Evolutionary conservation across 768 basidiomycete species (phyloP), one percentile per base, ranked within the genome.

Genomic region (Trametes elegans): DNA sequence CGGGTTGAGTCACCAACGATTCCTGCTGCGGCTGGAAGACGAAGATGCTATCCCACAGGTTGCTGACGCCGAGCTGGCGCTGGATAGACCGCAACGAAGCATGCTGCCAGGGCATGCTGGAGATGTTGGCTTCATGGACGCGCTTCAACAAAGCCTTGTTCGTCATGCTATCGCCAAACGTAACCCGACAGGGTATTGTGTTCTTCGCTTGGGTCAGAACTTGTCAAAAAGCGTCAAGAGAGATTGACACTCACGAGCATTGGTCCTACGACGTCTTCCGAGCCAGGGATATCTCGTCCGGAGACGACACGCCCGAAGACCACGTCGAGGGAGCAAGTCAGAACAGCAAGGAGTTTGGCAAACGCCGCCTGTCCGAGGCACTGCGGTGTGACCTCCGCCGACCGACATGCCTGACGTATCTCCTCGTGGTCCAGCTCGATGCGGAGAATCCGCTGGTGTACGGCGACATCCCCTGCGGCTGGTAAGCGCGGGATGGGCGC

Each of bases 221-320:
- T 4, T 10, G 26, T 39, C 23, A 9, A 10, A 3, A 6, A 28
- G n/a, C 11, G 16, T 18, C 40, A 44, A 3, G 6, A 13, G 19
- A 35, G 45, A 11, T 42, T 13, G 31, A n/a, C 26, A 64, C 75
- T 59, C 46, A 79, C 78, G 53, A 79, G 61, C 50, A 78, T 71
- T 5, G 78, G 78, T 4, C 78, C 78, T 46, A 79, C 70, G 2
- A 78, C 75, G 9, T 71, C 64, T 59, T 79, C 77, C 8, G 74
- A 70, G 31, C 68, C 70, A 19, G 70, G 70, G 14, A 74, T 66
- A 39, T 67, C 71, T 48, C 78, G 67, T 38, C 78, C 78, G 16
- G 78, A 77, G 5, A 79, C 67, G 16, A 76, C 73, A 42, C 77
- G 75, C 0, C 78, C 78, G 52, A 79, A 79, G 13, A 79, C 70